Evolutionary conservation across 495 filamentous ascomycete genomes (phyloP), one percentile per base, ranked within the genome.

Genomic region (Penicillium daleae): DNA sequence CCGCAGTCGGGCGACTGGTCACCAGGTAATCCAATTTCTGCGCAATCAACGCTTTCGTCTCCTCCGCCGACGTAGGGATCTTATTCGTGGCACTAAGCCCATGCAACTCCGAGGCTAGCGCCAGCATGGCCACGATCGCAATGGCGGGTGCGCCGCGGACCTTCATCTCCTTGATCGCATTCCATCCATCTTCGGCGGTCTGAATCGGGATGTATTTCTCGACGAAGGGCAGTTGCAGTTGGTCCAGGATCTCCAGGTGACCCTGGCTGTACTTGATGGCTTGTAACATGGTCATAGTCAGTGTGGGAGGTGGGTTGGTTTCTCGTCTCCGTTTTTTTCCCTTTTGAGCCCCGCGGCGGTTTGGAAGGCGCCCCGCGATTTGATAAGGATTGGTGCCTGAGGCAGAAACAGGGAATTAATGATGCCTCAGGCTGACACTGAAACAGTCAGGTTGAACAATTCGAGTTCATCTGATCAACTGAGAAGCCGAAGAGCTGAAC

Each of bases 71-170:
- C 2, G 80, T 37, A 5, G 77, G 66, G 32, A 77, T 40, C 31
- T 74, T 67, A 8, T 65, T 61, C 17, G 57, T 49, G n/a, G 56
- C 54, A 13, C 68, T 40, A 13, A 77, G 63, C 17, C 51, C 54
- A 24, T 71, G 61, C 22, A 80, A 64, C 49, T 82, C 79, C 13
- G 95, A 89, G 6, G 91, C 92, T 33, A 97, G 85, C 6, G 89
- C 88, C 37, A 99, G 85, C 7, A 92, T 92, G 26, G 96, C 95
- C 17, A 99, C 95, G 56, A 99, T 97, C 35, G 96, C 95, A 69
- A 99, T 99, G 42, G 96, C 95, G 21, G 95, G 95, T 13, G 95
- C 95, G 31, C 95, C 92, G 74, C 92, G 85, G 24, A 97, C 94
- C 60, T 92, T 87, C 95, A 99, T 99, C 21, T 90, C 84, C 71